phyloP scores from a whole-genome alignment of 352 stramenopile species.

The Phytophthora europaea region DNA sequence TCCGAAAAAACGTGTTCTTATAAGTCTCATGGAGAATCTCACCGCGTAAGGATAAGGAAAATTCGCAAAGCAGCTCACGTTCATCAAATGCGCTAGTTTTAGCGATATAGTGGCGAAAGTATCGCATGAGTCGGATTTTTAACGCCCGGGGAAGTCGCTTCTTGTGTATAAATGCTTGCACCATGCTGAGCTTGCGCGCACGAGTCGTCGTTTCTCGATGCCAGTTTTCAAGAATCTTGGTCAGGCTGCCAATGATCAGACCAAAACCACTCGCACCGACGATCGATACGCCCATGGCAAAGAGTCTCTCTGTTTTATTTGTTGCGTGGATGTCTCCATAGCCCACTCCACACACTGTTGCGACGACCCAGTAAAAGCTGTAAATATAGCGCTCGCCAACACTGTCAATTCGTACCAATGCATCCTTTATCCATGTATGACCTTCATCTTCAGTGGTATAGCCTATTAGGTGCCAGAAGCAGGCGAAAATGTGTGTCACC shows the following conservation, averaged over 20 bases:
- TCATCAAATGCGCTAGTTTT: constrained; percentile 84
- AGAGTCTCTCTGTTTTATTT: constrained; percentile 76
- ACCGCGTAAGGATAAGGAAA: constrained; percentile 77
- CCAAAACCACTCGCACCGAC: constrained; percentile 83
- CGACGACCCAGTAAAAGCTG: constrained; percentile 89
- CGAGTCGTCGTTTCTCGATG: constrained; percentile 68
- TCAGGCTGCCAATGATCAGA: constrained; percentile 88
- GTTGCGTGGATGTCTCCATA: constrained; percentile 86
- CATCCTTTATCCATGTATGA: constrained; percentile 51
- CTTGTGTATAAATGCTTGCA: constrained; percentile 73
- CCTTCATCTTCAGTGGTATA: constrained; percentile 43
- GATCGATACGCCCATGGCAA: constrained; percentile 76
- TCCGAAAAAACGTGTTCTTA: constrained; percentile 77
- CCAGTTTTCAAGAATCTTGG: constrained; percentile 86
- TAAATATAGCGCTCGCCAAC: constrained; percentile 72
- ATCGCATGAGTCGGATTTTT: constrained; percentile 64
- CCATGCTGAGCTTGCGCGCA: constrained; percentile 67
- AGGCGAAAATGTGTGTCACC: constrained; percentile 77
- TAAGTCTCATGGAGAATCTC: constrained; percentile 85
- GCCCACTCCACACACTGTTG: constrained; percentile 81
- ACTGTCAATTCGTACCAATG: constrained; percentile 34
- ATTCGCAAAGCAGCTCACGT: constrained; percentile 76
- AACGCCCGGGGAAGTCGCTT: constrained; percentile 65
- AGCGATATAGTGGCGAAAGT: constrained; percentile 86
- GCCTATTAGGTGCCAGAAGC: constrained; percentile 84